phyloP scores from a whole-genome alignment of 495 filamentous ascomycete species.

The Trichocladium antarcticum region DNA sequence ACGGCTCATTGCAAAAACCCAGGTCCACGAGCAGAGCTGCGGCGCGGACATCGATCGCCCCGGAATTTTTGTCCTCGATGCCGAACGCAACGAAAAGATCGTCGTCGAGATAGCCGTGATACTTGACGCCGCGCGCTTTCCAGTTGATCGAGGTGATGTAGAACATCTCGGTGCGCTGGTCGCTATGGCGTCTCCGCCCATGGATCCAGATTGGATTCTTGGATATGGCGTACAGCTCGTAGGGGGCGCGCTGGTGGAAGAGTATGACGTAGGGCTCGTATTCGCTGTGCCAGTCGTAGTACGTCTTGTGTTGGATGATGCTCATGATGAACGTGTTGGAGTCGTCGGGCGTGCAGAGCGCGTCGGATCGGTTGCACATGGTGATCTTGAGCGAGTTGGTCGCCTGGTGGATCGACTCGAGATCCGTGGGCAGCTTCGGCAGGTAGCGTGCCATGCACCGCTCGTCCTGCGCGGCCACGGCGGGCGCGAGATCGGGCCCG shows the following conservation, averaged over 20 bases:
- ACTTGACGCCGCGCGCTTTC: slow-evolving; percentile 33
- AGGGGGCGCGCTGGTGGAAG: slow-evolving; percentile 36
- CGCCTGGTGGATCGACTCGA: slow-evolving; percentile 44
- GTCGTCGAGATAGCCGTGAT: slow-evolving; percentile 43
- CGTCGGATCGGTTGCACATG: slow-evolving; percentile 39
- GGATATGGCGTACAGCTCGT: slow-evolving; percentile 40
- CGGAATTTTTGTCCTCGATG: slow-evolving; percentile 36
- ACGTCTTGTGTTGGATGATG: slow-evolving; percentile 44
- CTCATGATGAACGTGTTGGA: slow-evolving; percentile 41
- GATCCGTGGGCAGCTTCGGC: slow-evolving; percentile 19
- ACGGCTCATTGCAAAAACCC: slow-evolving; percentile 21
- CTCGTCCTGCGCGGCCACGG: slow-evolving; percentile 22
- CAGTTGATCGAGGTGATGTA: slow-evolving; percentile 45
- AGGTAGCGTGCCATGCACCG: slow-evolving; percentile 34
- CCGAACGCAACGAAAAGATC: slow-evolving; percentile 40
- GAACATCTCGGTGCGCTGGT: slow-evolving; percentile 35
- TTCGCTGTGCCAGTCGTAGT: slow-evolving; percentile 33
- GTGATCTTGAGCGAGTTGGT: slow-evolving; percentile 46
- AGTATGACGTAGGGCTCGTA: slow-evolving; percentile 47
- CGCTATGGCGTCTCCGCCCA: slow-evolving; percentile 22
- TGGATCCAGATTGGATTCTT: slow-evolving; percentile 42
- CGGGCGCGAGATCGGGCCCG: slow-evolving; percentile 30
- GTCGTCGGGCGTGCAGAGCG: slow-evolving; percentile 27
- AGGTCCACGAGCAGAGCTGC: slow-evolving; percentile 36
- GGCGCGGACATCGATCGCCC: slow-evolving; percentile 37